These are phyloP conservation scores for Rutstroemia sp. DNA, from an alignment of 2,329 filamentous ascomycete species.

Conservation along the genomic window DNA sequence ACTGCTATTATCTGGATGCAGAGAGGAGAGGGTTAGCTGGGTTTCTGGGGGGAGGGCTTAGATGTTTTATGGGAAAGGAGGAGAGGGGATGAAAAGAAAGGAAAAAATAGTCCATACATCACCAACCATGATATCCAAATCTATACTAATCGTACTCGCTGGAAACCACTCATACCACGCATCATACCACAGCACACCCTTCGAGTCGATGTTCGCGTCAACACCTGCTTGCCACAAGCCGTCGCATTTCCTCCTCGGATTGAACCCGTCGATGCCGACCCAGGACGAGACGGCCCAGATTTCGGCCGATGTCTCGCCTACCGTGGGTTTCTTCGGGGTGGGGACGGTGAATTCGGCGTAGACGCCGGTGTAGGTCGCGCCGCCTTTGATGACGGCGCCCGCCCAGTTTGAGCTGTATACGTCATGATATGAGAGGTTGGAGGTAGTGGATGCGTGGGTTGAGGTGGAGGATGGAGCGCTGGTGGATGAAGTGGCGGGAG, in stretches of 20 bases:
- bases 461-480: neutral
- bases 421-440: conserved; percentile 14
- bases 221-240: conserved; percentile 5
- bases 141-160: conserved; percentile 44
- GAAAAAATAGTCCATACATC: conserved; percentile 22
- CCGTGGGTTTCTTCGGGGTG: conserved; percentile 13
- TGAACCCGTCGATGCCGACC: conserved; percentile 4
- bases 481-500: no score
- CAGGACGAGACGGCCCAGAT: neutral
- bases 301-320: neutral
- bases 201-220: neutral
- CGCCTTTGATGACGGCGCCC: conserved; percentile 30
- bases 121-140: conserved; percentile 37
- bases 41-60: neutral
- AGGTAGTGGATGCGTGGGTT: no score
- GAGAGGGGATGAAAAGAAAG: neutral
- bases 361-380: conserved; percentile 30
- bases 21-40: neutral
- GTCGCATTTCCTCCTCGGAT: neutral
- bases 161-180: conserved; percentile 57
- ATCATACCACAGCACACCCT: conserved; percentile 31
- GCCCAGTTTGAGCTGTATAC: conserved; percentile 31
- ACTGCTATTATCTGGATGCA: neutral
- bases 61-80: no score
- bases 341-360: conserved; percentile 32